These are phyloP conservation scores for Globisporangium takayamanum DNA, from an alignment of 352 stramenopile species.

Conservation along the genomic window DNA sequence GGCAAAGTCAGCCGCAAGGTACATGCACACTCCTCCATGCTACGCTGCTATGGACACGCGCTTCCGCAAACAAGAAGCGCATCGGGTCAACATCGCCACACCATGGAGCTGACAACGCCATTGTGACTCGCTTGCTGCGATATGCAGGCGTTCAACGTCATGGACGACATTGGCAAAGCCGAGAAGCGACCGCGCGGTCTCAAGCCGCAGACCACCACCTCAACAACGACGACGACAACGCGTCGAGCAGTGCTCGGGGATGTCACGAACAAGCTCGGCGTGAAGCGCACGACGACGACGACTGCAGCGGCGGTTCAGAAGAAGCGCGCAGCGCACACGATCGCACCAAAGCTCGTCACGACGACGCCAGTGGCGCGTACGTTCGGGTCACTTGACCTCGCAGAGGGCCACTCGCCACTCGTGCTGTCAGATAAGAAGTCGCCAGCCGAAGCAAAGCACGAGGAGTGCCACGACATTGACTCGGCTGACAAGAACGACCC, in stretches of 20 bases:
- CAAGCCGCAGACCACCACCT: slow-evolving; percentile 29
- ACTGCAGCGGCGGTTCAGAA: slow-evolving; percentile 47
- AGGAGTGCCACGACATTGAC: slow-evolving; percentile 64
- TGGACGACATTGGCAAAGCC: slow-evolving; percentile 36
- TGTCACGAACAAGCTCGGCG: slow-evolving; percentile 69
- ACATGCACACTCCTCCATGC: background rate
- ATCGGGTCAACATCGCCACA: background rate
- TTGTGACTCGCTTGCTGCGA: background rate
- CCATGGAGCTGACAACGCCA: background rate
- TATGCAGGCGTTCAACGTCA: slow-evolving; percentile 36
- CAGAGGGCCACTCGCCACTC: slow-evolving; percentile 23
- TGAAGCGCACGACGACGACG: slow-evolving; percentile 52
- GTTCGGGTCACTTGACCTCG: slow-evolving; percentile 29
- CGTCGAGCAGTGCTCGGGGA: slow-evolving; percentile 50
- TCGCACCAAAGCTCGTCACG: slow-evolving; percentile 15
- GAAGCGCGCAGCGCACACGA: slow-evolving; percentile 24
- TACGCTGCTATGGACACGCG: background rate
- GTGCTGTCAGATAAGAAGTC: slow-evolving; percentile 9
- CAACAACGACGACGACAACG: slow-evolving; percentile 10
- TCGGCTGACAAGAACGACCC: slow-evolving; percentile 60
- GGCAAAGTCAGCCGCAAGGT: slow-evolving; percentile 46
- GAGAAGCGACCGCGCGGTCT: slow-evolving; percentile 57
- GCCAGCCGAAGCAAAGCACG: slow-evolving; percentile 13
- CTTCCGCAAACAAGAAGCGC: background rate
- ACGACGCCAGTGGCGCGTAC: slow-evolving; percentile 30